phyloP scores from a whole-genome alignment of 2,329 filamentous ascomycete species.

The Fusarium euwallaceae region DNA sequence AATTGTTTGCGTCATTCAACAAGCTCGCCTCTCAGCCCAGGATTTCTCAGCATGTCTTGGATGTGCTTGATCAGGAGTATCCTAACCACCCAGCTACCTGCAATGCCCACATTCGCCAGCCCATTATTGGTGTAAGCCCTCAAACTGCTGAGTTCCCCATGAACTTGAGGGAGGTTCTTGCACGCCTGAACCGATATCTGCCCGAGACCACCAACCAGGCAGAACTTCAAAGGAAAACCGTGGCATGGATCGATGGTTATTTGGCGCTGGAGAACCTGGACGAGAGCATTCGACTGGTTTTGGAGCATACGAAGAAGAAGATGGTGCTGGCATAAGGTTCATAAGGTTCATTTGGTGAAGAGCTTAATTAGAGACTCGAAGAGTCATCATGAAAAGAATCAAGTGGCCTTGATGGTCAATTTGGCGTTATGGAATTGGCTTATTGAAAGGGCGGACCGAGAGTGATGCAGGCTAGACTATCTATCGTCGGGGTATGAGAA shows the following conservation, averaged over 20 bases:
- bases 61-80: conserved; percentile 70
- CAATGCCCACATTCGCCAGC: conserved; percentile 78
- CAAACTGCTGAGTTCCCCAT: conserved; percentile 79
- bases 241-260: conserved; percentile 67
- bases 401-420: background rate
- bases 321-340: conserved; percentile 28
- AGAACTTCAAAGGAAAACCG: conserved; percentile 62
- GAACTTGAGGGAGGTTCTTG: conserved; percentile 75
- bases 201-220: conserved; percentile 60
- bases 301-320: conserved; percentile 64
- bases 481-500: background rate
- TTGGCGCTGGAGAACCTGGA: conserved; percentile 66
- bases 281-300: conserved; percentile 65
- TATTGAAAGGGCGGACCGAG: background rate
- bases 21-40: conserved; percentile 73
- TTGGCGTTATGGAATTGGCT: background rate
- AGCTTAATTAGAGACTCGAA: background rate
- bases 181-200: conserved; percentile 67
- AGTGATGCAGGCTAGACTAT: background rate
- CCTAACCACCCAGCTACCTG: conserved; percentile 73
- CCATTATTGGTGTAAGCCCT: conserved; percentile 74
- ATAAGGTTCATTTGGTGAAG: conserved; percentile 17
- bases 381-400: background rate
- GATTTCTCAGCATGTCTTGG: conserved; percentile 81
- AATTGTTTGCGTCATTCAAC: conserved; percentile 80